Conservation (phyloP, 805 yeast genomes). For the Candida maris region DNA sequence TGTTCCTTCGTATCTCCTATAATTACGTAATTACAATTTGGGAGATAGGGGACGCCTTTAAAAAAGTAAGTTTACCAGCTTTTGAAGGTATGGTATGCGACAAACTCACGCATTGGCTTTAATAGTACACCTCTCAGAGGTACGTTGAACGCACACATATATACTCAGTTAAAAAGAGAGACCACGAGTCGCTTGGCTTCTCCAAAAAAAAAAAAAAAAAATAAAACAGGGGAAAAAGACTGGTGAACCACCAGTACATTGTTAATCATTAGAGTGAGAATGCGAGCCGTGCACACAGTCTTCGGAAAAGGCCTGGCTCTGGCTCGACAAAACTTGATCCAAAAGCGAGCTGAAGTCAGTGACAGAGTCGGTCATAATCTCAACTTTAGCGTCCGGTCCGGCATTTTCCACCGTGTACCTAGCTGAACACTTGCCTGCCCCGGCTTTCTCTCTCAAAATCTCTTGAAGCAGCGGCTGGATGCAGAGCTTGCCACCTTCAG, state of each 20-base stretch:
- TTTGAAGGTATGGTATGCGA: too few species aligned
- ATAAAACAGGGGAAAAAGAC: neutral
- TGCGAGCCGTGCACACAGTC: slow-evolving; percentile 1
- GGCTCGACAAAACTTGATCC: slow-evolving; percentile 22
- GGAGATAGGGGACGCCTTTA: too few species aligned
- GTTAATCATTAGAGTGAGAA: neutral
- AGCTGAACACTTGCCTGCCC: slow-evolving; percentile 1
- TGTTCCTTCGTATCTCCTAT: too few species aligned
- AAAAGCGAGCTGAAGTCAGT: slow-evolving; percentile 17
- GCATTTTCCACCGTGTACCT: slow-evolving; percentile 18
- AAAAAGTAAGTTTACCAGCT: too few species aligned
- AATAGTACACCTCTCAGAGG: too few species aligned
- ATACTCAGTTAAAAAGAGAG: too few species aligned
- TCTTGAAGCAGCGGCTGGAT: slow-evolving; percentile 66
- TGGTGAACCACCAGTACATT: neutral
- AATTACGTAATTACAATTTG: too few species aligned
- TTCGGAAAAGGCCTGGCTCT: slow-evolving; percentile 12
- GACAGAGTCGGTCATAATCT: slow-evolving; percentile 11
- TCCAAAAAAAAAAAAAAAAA: neutral
- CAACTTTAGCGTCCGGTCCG: slow-evolving; percentile 9
- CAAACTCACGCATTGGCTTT: too few species aligned
- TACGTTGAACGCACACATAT: too few species aligned
- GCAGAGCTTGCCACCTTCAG: slow-evolving; percentile 74
- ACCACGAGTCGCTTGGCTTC: too few species aligned
- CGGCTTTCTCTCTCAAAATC: slow-evolving; percentile 27